Evolutionary conservation across 2,329 filamentous ascomycete species (phyloP).

Genomic region (Fusarium buxicola): DNA sequence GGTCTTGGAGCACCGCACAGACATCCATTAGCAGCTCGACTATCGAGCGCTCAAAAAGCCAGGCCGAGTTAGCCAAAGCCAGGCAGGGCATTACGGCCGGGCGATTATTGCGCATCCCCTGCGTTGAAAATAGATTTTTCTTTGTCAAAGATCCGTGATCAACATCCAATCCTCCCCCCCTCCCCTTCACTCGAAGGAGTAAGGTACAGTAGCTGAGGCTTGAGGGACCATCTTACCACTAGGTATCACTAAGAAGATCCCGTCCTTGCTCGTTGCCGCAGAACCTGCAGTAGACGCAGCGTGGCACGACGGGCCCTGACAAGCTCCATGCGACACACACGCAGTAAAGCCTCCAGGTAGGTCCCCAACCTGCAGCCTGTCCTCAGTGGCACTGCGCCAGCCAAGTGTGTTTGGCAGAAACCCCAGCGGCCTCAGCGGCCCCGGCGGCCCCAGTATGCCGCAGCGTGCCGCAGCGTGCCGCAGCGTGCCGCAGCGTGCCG

Average conservation of each 20-base stretch:
- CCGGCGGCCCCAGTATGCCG: background rate
- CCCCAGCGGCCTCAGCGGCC: too few relatives aligned
- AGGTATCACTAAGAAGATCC: constrained; percentile 16
- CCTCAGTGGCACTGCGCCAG: constrained; percentile 29
- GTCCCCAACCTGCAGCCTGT: constrained; percentile 23
- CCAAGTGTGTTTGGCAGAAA: constrained; percentile 23
- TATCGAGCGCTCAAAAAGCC: constrained; percentile 7
- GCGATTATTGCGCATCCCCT: constrained; percentile 17
- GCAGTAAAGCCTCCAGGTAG: background rate
- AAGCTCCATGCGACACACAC: constrained; percentile 25
- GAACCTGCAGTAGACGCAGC: constrained; percentile 40
- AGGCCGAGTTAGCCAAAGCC: background rate
- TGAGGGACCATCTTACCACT: constrained; percentile 15
- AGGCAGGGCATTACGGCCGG: constrained; percentile 18
- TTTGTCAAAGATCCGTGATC: constrained; percentile 28
- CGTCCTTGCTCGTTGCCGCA: constrained; percentile 28
- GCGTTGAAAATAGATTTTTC: constrained; percentile 19
- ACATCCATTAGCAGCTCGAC: constrained; percentile 23
- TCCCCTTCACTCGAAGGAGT: constrained; percentile 22
- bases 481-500: constrained; percentile 5
- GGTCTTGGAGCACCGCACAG: constrained; percentile 30
- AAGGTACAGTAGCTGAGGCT: constrained; percentile 4
- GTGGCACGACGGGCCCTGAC: constrained; percentile 26
- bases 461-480: constrained; percentile 5
- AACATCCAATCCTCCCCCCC: constrained; percentile 20